These are phyloP conservation scores for Cytospora chrysosperma DNA, from an alignment of 2,329 filamentous ascomycete genomes.

Conservation along the genomic window DNA sequence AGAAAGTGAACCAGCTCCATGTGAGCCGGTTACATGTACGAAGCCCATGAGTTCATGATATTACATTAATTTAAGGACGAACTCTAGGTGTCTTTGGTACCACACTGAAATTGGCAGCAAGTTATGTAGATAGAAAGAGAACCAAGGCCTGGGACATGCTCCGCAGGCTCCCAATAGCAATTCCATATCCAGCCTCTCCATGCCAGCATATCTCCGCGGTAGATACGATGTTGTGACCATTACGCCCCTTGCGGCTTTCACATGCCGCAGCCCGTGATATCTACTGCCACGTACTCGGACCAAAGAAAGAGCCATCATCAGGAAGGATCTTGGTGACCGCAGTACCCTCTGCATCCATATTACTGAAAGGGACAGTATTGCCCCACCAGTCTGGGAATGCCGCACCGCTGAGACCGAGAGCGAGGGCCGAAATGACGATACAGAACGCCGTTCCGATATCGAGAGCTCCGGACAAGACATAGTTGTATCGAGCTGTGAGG, in stretches of 20 bases:
- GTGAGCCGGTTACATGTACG: no score
- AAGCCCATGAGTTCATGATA: no score
- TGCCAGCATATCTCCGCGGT: background rate
- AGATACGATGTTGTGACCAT: background rate
- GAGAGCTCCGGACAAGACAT: conserved; percentile 56
- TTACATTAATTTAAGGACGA: no score
- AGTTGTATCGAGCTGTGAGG: conserved; percentile 52
- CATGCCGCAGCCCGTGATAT: background rate
- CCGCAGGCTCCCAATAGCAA: background rate
- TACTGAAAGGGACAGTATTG: conserved; percentile 31
- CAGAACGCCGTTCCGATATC: conserved; percentile 59
- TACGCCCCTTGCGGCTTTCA: background rate
- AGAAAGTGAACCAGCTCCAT: no score
- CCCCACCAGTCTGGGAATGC: conserved; percentile 53
- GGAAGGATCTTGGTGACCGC: conserved; percentile 33
- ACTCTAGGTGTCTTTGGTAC: no score
- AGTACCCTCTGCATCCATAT: conserved; percentile 22
- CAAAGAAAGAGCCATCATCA: conserved; percentile 31
- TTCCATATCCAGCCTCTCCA: conserved; percentile 29
- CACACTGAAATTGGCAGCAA: no score
- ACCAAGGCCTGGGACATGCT: no score
- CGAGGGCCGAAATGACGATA: conserved; percentile 51
- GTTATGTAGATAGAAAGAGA: no score
- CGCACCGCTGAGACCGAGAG: conserved; percentile 45
- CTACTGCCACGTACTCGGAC: conserved; percentile 30